These are phyloP conservation scores for Xylariales sp. DNA, from an alignment of 2,329 filamentous ascomycete genomes.

Conservation along the genomic window DNA sequence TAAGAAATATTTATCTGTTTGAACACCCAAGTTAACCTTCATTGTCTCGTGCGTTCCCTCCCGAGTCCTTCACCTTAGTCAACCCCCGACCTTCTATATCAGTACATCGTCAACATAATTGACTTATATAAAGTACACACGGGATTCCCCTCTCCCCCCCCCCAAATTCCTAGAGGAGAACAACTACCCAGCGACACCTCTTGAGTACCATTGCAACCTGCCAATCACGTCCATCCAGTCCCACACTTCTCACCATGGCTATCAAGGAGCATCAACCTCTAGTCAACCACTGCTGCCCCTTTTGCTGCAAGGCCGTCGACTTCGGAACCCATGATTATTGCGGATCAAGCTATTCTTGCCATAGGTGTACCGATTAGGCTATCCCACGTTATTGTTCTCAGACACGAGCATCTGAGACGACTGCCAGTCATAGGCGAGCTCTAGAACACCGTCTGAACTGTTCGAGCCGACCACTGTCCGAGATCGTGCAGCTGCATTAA, in stretches of 20 bases:
- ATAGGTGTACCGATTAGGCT: conserved; percentile 55
- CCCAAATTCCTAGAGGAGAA: conserved; percentile 46
- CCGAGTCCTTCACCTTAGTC: conserved; percentile 51
- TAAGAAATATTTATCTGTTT: not conserved
- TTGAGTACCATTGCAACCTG: conserved; percentile 9
- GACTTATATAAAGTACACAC: conserved; percentile 47
- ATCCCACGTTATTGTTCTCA: conserved; percentile 14
- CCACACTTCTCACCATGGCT: conserved; percentile 53
- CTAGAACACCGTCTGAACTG: conserved; percentile 42
- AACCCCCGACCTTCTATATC: conserved; percentile 53
- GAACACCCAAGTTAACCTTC: not conserved
- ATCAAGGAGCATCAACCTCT: conserved; percentile 57
- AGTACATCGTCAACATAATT: conserved; percentile 35
- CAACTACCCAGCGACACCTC: conserved; percentile 11
- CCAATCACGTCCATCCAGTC: conserved; percentile 24
- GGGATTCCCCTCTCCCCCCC: conserved; percentile 42
- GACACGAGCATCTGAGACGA: conserved; percentile 41
- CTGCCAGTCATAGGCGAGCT: conserved; percentile 44
- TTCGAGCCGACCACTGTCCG: conserved; percentile 38
- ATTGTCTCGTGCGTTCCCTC: conserved; percentile 38
- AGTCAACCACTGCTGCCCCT: conserved; percentile 63
- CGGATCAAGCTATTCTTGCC: conserved; percentile 55
- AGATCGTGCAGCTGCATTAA: conserved; percentile 33
- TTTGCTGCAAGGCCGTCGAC: conserved; percentile 63
- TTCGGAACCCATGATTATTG: conserved; percentile 64